phyloP scores from a whole-genome alignment of 352 stramenopile genomes.

The Globisporangium sylvaticum region DNA sequence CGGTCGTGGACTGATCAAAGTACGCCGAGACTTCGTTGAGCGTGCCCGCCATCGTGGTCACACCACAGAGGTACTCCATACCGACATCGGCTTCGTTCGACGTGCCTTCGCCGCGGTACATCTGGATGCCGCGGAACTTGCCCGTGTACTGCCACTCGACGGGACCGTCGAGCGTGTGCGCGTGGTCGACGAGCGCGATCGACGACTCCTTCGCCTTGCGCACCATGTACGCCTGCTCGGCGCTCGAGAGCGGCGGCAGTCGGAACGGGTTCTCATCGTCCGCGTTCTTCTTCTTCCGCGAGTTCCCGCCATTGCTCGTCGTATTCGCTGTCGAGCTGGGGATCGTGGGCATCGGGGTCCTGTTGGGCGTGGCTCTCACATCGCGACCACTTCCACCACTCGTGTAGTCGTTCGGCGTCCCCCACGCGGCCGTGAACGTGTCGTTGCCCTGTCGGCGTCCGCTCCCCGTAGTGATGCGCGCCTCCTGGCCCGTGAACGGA shows the following conservation, averaged over 20 bases:
- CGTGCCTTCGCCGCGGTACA: conserved; percentile 74
- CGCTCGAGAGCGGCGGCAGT: conserved; percentile 29
- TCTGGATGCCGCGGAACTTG: conserved; percentile 71
- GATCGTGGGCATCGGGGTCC: not conserved
- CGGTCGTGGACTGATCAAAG: conserved; percentile 66
- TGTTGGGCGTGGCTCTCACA: not conserved
- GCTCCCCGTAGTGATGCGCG: not conserved
- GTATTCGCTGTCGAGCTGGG: not conserved
- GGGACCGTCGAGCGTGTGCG: conserved; percentile 65
- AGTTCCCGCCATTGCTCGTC: not conserved
- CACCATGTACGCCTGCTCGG: conserved; percentile 57
- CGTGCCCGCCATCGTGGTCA: conserved; percentile 68
- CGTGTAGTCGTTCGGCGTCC: not conserved
- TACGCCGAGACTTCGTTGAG: conserved; percentile 64
- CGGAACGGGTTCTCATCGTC: conserved; percentile 17
- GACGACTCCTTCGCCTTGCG: conserved; percentile 67
- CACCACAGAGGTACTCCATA: conserved; percentile 68
- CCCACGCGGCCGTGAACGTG: conserved; percentile 14
- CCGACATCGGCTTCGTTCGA: conserved; percentile 22
- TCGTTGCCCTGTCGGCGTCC: conserved; percentile 11
- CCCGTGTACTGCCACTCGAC: conserved; percentile 77
- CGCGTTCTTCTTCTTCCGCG: conserved; percentile 9
- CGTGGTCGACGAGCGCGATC: conserved; percentile 62
- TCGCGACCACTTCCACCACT: not conserved
- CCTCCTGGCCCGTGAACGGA: conserved; percentile 5